phyloP scores from a whole-genome alignment of 768 basidiomycete species.

The Boletus bicolor region DNA sequence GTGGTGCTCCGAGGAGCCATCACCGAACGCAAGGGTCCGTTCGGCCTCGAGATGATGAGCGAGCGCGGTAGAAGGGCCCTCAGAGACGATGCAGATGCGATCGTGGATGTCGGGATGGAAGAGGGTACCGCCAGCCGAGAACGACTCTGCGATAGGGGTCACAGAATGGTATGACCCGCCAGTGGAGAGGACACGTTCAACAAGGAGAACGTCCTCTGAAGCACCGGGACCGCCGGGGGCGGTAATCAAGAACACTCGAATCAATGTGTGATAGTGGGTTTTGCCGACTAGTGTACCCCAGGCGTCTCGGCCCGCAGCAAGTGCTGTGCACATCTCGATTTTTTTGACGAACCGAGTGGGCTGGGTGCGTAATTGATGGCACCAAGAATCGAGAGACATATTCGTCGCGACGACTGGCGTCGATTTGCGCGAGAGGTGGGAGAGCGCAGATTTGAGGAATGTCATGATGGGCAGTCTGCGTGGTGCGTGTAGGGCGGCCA shows the following conservation, averaged over 20 bases:
- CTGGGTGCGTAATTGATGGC: background rate
- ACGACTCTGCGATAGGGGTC: background rate
- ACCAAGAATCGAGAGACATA: constrained; percentile 4
- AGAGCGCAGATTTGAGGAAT: background rate
- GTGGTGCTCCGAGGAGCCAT: background rate
- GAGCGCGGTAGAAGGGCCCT: background rate
- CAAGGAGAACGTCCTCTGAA: background rate
- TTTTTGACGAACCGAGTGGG: constrained; percentile 5
- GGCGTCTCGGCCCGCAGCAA: background rate
- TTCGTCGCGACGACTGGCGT: constrained; percentile 2
- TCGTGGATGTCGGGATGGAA: constrained; percentile 14
- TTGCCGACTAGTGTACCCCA: background rate
- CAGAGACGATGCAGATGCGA: background rate
- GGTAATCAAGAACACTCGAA: constrained; percentile 3
- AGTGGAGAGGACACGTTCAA: constrained; percentile 18
- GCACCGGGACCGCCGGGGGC: background rate
- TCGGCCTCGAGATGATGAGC: constrained; percentile 7
- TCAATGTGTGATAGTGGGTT: constrained; percentile 5
- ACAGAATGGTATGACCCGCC: constrained; percentile 4
- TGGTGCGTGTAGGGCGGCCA: background rate
- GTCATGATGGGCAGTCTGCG: background rate
- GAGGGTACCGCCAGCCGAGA: background rate
- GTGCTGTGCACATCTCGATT: constrained; percentile 11
- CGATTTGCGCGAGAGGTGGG: background rate
- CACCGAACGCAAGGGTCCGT: constrained; percentile 2